Evolutionary conservation across 2,329 filamentous ascomycete genomes (phyloP), one percentile per base, ranked within the genome.

Genomic region (Clarireedia paspali): DNA sequence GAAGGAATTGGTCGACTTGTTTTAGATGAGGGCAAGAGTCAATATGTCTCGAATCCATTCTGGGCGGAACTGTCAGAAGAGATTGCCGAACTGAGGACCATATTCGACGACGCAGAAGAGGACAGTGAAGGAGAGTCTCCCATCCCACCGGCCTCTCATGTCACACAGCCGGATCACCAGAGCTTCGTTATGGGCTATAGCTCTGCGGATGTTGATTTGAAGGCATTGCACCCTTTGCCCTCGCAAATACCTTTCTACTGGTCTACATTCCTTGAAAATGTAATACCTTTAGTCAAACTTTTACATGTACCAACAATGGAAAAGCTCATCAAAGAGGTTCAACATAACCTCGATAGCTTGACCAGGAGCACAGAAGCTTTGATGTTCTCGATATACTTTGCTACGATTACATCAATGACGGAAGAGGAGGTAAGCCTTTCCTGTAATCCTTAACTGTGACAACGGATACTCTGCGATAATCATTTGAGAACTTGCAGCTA

Each of bases 11-110:
- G 87, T 2, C 75, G 86, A 34, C 70, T 91, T 52, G 84, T 91
- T 0, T 72, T 90, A 38, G 85, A 86, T 59, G 85, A 90, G 57
- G 77, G 77, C 55, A 82, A 81, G 57, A 84, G 82, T 55, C 76
- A 85, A 67, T 91, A 91, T 67, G 82, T 91, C 62, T 89, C 85
- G 72, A 88, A 83, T 68, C 85, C 81, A 6, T 89, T 91, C 65
- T 90, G 86, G 86, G 62, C 85, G 20, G 88, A 81, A 59, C 75
- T 91, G 51, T 88, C 84, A 58, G 87, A 89, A 53, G 54, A 56
- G 24, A 64, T 70, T 10, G 61, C 64, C 7, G 67, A 69, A 48
- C 66, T 69, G n/a, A 54, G 62, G 5, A 64, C 66, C n/a, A 62
- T 69, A 40, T 56, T 69, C 2, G 56, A 68, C 7, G 66, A 67